Base-by-base conservation (phyloP, 2,329 filamentous ascomycete species). In the Fusarium clavum region DNA sequence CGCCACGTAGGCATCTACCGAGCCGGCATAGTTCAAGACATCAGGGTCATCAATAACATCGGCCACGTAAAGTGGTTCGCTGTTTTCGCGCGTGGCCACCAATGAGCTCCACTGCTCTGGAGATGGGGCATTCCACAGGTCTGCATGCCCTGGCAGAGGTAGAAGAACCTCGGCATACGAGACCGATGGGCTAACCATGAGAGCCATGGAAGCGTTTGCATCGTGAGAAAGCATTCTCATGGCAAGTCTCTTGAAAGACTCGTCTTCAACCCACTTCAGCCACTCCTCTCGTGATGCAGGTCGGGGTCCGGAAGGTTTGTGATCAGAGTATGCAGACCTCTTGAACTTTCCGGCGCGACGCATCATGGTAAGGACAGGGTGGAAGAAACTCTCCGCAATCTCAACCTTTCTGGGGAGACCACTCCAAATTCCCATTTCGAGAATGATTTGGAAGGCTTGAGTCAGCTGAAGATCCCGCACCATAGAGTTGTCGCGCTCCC, bases 321-420 rank as follows among this genome's bases (percentile, higher is more conserved):
- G 43, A 10, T 70, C 60, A 6, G 71, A 57, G 25, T 75, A 78
- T 1, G 64, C 61, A 2, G 70, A 73, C 13, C 67, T 66, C 32
- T 73, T 72, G 49, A 81, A 77, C 48, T 75, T 77, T 7, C 78
- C 77, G 20, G 75, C 75, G 1, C 79, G 75, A 4, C 79, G 73
- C 44, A 81, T 61, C 76, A 82, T 81, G 3, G 79, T 82, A 8
- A 81, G 44, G 0, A 79, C 60, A 0, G 79, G 77, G 30, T 78
- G 75, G 29, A 80, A 70, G 53, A 81, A 80, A 30, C 77, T 78
- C 48, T 82, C 80, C 7, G 79, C 77, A n/a, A 82, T 79, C 52
- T 82, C 80, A 8, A 81, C 77, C 30, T 81, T 82, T 3, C 80
- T 73, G 14, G 73, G 76, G 16, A 78, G 73, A 3, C 80, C 80